phyloP scores from a whole-genome alignment of 2,329 filamentous ascomycete species.

The Colletotrichum orchidophilum region DNA sequence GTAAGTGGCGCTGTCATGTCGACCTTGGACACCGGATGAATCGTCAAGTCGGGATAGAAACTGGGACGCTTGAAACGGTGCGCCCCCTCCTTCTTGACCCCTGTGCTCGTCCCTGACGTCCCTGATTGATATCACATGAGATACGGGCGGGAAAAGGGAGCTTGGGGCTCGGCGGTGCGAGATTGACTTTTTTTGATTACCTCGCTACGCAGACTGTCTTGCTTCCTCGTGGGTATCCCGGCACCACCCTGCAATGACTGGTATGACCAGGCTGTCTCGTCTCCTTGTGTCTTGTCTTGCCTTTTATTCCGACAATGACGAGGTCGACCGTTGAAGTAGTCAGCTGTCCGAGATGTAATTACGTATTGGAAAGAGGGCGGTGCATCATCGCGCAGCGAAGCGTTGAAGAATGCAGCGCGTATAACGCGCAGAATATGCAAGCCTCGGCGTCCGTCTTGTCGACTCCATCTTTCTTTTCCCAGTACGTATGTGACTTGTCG shows the following conservation, averaged over 20 bases:
- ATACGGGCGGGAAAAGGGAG: slow-evolving; percentile 10
- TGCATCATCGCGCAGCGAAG: slow-evolving; percentile 13
- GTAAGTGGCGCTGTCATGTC: slow-evolving; percentile 2
- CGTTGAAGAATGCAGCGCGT: slow-evolving; percentile 30
- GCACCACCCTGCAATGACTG: slow-evolving; percentile 1
- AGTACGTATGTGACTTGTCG: background rate
- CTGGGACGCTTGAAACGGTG: slow-evolving; percentile 27
- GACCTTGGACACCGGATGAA: slow-evolving; percentile 17
- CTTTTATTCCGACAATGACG: slow-evolving; percentile 10
- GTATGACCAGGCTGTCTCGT: slow-evolving; percentile 5
- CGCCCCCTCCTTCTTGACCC: slow-evolving; percentile 11
- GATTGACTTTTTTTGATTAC: slow-evolving; percentile 19
- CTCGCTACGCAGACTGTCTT: slow-evolving; percentile 2
- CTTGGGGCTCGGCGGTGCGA: slow-evolving; percentile 21
- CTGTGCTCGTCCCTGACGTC: slow-evolving; percentile 16
- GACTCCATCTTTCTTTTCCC: slow-evolving; percentile 22
- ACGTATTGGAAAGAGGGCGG: background rate
- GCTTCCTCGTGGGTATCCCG: background rate
- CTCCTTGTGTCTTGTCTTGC: slow-evolving; percentile 4
- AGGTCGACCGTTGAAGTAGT: slow-evolving; percentile 3
- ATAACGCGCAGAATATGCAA: slow-evolving; percentile 26
- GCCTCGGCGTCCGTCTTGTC: slow-evolving; percentile 5
- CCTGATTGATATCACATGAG: slow-evolving; percentile 27
- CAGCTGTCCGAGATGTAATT: background rate
- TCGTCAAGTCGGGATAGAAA: slow-evolving; percentile 6